These are phyloP conservation scores for Yamadazyma akitaensis DNA, from an alignment of 805 yeast species.

Conservation along the genomic window DNA sequence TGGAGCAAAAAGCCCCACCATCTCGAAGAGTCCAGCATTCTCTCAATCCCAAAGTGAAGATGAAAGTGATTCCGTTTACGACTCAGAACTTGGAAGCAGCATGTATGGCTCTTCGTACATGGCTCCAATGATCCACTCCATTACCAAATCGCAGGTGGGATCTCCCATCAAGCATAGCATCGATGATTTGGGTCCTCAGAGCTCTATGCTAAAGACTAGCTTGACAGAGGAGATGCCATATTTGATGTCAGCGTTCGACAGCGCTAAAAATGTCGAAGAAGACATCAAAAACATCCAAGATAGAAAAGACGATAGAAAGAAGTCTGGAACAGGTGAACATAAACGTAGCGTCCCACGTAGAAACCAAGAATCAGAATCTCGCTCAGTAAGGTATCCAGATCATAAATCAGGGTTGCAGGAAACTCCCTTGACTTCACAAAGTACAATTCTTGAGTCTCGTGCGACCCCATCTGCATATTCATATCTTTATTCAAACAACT, in stretches of 20 bases:
- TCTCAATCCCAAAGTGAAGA: conserved; percentile 11
- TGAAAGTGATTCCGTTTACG: conserved; percentile 22
- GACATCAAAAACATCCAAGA: conserved; percentile 34
- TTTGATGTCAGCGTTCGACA: conserved; percentile 62
- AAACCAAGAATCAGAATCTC: not conserved
- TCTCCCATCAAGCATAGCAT: conserved; percentile 1
- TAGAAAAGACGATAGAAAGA: conserved; percentile 13
- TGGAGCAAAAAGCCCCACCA: not conserved
- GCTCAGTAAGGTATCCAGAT: conserved; percentile 15
- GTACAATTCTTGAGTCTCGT: conserved; percentile 23
- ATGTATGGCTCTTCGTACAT: conserved; percentile 18
- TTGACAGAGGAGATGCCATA: conserved; percentile 64
- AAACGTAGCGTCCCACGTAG: not conserved
- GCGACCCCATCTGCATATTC: conserved; percentile 24
- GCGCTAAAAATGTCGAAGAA: conserved; percentile 55
- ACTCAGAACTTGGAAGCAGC: conserved; percentile 25
- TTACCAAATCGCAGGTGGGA: conserved; percentile 23
- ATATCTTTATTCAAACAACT: conserved; percentile 28
- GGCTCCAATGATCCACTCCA: conserved; percentile 40
- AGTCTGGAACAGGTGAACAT: conserved; percentile 13
- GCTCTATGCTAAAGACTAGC: conserved; percentile 45
- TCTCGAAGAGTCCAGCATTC: not conserved
- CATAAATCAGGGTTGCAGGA: conserved; percentile 30
- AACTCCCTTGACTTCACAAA: conserved; percentile 32
- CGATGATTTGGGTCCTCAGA: conserved; percentile 24